Percentiles rank a stretch among this genome's conserved stretches.
Conservation (phyloP, 2,329 filamentous ascomycete species). For the Trichoderma polysporum region DNA sequence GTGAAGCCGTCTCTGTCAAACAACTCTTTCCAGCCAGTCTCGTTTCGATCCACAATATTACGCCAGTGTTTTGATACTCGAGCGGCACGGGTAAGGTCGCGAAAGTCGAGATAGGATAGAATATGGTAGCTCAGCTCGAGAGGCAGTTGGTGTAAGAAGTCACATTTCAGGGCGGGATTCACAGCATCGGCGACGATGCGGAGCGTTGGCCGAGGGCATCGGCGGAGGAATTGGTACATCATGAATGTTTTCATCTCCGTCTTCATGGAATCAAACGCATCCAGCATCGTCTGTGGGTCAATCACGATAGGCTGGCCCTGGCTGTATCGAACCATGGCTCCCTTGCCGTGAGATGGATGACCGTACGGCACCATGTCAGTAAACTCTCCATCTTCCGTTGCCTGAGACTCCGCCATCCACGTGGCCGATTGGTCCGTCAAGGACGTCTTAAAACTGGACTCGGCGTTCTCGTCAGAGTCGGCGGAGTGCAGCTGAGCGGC, state of each 20-base stretch:
- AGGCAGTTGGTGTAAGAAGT: constrained; percentile 82
- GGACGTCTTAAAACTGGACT: constrained; percentile 35
- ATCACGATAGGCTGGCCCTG: constrained; percentile 48
- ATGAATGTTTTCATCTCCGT: constrained; percentile 91
- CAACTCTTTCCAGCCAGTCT: constrained; percentile 92
- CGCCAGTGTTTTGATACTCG: constrained; percentile 96
- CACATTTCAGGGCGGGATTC: constrained; percentile 91
- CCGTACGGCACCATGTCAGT: constrained; percentile 22
- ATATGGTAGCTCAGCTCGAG: constrained; percentile 85
- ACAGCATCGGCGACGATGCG: constrained; percentile 88
- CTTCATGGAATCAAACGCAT: constrained; percentile 88
- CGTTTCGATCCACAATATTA: constrained; percentile 84
- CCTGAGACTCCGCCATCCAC: constrained; percentile 45
- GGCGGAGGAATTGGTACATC: constrained; percentile 90
- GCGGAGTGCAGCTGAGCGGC: constrained; percentile 57
- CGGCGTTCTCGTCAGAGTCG: constrained; percentile 44
- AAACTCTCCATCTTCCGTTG: constrained; percentile 30
- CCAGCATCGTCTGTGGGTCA: constrained; percentile 82
- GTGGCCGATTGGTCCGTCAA: constrained; percentile 30
- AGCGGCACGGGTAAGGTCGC: constrained; percentile 83
- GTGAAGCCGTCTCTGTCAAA: constrained; percentile 81
- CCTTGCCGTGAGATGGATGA: constrained; percentile 22
- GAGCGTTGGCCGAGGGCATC: constrained; percentile 83
- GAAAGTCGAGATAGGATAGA: constrained; percentile 79
- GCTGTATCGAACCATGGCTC: background rate